Conservation (phyloP, 2,329 filamentous ascomycete genomes). For the Sporothrix variecibatus region DNA sequence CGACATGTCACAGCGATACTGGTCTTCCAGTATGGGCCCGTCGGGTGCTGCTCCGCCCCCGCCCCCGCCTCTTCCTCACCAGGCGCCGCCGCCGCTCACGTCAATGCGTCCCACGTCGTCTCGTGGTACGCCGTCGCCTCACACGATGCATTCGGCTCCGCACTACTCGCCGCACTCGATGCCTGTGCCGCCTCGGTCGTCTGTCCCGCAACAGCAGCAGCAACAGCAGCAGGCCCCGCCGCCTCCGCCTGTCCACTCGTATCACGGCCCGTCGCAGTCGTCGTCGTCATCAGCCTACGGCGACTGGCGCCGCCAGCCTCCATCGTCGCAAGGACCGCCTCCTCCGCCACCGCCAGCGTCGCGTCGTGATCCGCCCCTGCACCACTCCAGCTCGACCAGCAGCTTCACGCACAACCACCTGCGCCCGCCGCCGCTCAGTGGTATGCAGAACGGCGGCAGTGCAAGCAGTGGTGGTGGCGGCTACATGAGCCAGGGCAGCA, state of each 20-base stretch:
- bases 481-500: slow-evolving; percentile 23
- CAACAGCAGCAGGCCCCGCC: slow-evolving; percentile 9
- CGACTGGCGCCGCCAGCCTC: slow-evolving; percentile 27
- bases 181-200: slow-evolving; percentile 9
- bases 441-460: slow-evolving; percentile 28
- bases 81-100: slow-evolving; percentile 19
- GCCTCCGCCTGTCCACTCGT: slow-evolving; percentile 19
- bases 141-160: slow-evolving; percentile 19
- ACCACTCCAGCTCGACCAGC: slow-evolving; percentile 19
- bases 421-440: slow-evolving; percentile 28
- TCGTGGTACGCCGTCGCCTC: slow-evolving; percentile 21
- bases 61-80: slow-evolving; percentile 28
- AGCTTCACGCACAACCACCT: slow-evolving; percentile 31
- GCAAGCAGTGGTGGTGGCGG: neutral
- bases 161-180: slow-evolving; percentile 24
- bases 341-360: slow-evolving; percentile 2
- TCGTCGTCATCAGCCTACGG: slow-evolving; percentile 22
- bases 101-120: slow-evolving; percentile 30
- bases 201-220: neutral
- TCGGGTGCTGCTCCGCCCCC: slow-evolving; percentile 21
- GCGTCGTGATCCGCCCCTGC: slow-evolving; percentile 26
- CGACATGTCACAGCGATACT: slow-evolving; percentile 24
- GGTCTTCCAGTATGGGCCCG: slow-evolving; percentile 15
- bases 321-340: neutral
- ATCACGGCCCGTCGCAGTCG: slow-evolving; percentile 23